Evolutionary conservation across 2,329 filamentous ascomycete genomes (phyloP), one percentile per base, ranked within the genome.

Genomic region (Alternaria ventricosa): DNA sequence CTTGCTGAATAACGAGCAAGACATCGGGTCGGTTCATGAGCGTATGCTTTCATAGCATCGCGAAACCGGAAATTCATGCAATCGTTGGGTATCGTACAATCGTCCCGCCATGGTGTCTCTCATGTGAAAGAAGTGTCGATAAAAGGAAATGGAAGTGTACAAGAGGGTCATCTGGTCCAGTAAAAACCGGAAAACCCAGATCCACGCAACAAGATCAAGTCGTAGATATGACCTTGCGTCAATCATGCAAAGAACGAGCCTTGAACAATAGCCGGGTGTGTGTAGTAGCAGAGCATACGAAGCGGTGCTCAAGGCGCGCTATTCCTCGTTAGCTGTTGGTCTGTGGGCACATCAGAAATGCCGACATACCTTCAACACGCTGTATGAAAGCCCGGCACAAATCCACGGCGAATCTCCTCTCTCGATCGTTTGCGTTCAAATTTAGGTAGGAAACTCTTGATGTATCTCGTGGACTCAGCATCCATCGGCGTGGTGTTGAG

Each of bases 401-500:
- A 12, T 13, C 30, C 49, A 1, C 20, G 13, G 20, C 23, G 23
- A 9, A 23, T 28, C 46, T 53, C 23, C 22, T 54, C 41, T n/a
- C 23, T 45, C 15, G n/a, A 12, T 41, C 10, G 22, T 18, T 28
- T 11, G 5, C 54, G 18, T 10, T 30, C 45, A 30, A 44, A n/a
- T 13, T 9, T 33, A 10, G 27, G 30, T 15, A 20, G 18, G 6
- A 69, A 23, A 13, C 60, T 43, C 44, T 65, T 64, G 49, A 75
- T 62, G 11, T 33, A 33, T 12, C 44, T 55, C 25, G 66, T 47
- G 9, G 64, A 63, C 50, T 70, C 61, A n/a, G 36, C 13, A 33
- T 70, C 67, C 12, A 71, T 53, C 43, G 56, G 47, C 30, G 36
- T 41, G 10, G 22, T 27, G 50, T 68, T 57, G 20, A 65, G 66